Evolutionary conservation across 73 alveolate species (phyloP), one percentile per base, ranked within the genome.

Genomic region (Paramecium bursaria): DNA sequence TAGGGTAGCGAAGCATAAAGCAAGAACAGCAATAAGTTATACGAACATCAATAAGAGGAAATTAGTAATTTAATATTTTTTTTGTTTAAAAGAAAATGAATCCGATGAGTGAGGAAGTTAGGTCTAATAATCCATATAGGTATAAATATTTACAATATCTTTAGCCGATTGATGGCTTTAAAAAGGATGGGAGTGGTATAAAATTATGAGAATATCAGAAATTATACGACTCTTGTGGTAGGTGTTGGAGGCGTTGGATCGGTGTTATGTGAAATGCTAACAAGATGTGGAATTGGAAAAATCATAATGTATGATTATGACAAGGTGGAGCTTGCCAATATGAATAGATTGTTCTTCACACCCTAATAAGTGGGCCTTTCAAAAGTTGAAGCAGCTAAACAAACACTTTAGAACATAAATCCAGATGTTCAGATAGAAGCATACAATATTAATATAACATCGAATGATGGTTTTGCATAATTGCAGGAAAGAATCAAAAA

Each of bases 221-320:
- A 91, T 19, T 77, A 48, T 42, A 86, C 97, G 13, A 94, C 94
- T 15, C 74, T 93, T 22, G 96, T 96, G 14, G 98, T 96, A 25
- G 99, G 99, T 4, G 95, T 96, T 1, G 99, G 99, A n/a, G 99
- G 99, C 17, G 96, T 89, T 23, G 99, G 99, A 30, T 97, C 99
- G 23, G 99, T 97, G 10, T 96, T 97, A 47, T 98, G 99, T 13
- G 99, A 97, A 88, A 97, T 97, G 99, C 88, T 97, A 44, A 96
- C 98, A 6, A 88, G 99, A 55, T 97, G 99, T 55, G 99, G 99
- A 23, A 87, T 97, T 48, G 99, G 99, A 73, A 92, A 92, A 85
- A 74, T 92, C 50, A 52, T 53, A 21, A 47, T 51, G 85, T 60
- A 82, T 74, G 99, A 95, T 85, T 95, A 95, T 74, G 99, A 95